These are phyloP conservation scores for Pichia thaimueangensis DNA, from an alignment of 805 yeast genomes.

Conservation along the genomic window DNA sequence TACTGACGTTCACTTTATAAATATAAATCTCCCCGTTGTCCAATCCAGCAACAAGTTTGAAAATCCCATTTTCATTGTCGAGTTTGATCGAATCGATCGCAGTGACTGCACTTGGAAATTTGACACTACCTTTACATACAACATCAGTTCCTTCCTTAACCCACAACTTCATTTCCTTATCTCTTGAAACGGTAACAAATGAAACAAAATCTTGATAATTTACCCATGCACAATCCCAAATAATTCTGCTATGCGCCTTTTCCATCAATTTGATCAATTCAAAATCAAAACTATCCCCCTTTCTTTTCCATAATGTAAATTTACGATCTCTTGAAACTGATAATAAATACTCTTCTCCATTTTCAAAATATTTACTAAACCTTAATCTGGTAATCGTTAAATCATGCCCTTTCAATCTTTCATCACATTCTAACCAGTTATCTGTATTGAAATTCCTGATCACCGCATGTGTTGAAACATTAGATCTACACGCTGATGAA, in stretches of 20 bases:
- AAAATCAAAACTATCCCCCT: slow-evolving; percentile 19
- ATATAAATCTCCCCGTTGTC: slow-evolving; percentile 59
- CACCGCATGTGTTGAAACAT: slow-evolving; percentile 77
- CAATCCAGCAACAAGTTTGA: slow-evolving; percentile 55
- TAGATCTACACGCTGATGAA: slow-evolving; percentile 91
- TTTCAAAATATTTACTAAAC: slow-evolving; percentile 58
- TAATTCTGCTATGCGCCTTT: slow-evolving; percentile 84
- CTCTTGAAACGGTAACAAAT: slow-evolving; percentile 88
- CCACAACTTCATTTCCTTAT: slow-evolving; percentile 74
- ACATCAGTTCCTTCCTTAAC: slow-evolving; percentile 20
- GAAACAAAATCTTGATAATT: slow-evolving; percentile 37
- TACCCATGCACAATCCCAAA: slow-evolving; percentile 94
- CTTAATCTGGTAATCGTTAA: slow-evolving; percentile 79
- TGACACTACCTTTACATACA: slow-evolving; percentile 34
- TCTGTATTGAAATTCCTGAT: slow-evolving; percentile 64
- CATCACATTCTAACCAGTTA: slow-evolving; percentile 54
- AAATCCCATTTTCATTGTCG: slow-evolving; percentile 26
- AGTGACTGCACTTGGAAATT: slow-evolving; percentile 53
- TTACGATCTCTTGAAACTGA: slow-evolving; percentile 78
- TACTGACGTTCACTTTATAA: slow-evolving; percentile 30
- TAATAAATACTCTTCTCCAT: slow-evolving; percentile 50
- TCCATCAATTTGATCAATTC: slow-evolving; percentile 30
- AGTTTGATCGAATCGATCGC: slow-evolving; percentile 47
- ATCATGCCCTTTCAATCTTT: slow-evolving; percentile 63
- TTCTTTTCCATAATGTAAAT: slow-evolving; percentile 65